Base-by-base conservation (phyloP, 1,284 basidiomycete species). In the Rhodotorula sp. region DNA sequence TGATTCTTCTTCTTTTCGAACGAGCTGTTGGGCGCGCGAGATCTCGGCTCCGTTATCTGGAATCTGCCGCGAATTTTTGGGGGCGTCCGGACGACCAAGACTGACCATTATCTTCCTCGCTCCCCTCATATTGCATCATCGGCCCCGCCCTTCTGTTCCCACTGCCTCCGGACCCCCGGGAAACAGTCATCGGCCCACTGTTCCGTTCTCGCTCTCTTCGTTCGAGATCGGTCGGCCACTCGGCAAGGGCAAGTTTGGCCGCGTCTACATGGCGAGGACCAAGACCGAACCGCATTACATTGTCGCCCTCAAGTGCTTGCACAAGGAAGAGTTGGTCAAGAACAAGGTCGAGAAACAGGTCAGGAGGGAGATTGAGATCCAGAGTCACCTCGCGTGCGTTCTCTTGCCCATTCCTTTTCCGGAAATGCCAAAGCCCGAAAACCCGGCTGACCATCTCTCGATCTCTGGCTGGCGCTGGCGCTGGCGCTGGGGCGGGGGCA, bases 231-330 rank as follows among this genome's bases (percentile, higher is more conserved):
- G 97, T 20, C 87, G 93, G 15, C 93, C 94, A 3, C 87, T 99
- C 1, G 97, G 97, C 43, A 98, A 99, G 81, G 97, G 97, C 71
- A 98, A 98, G 84, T 99, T 99, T 78, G 97, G 97, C 0, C 91
- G 94, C 0, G 97, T 99, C 39, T 99, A 99, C 85, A 94, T 99
- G 88, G 94, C 97, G 56, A 89, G 96, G 64, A 99, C 97, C 5
- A 94, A 93, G 80, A 82, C 85, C 68, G 87, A 90, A 73, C 92
- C 92, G 0, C 88, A 89, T 73, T 99, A 94, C 84, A 97, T 98
- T 79, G 88, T 99, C 78, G 97, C 96, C 15, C 88, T 99, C 82
- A 99, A 99, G 83, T 95, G 92, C 77, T 85, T 98, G 70, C 97
- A 97, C 86, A 99, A 99, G 84, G 90, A 91, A 65, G 96, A 99